Evolutionary conservation across 768 basidiomycete genomes (phyloP), one percentile per base, ranked within the genome.

Genomic region (Hygrophorus russula): DNA sequence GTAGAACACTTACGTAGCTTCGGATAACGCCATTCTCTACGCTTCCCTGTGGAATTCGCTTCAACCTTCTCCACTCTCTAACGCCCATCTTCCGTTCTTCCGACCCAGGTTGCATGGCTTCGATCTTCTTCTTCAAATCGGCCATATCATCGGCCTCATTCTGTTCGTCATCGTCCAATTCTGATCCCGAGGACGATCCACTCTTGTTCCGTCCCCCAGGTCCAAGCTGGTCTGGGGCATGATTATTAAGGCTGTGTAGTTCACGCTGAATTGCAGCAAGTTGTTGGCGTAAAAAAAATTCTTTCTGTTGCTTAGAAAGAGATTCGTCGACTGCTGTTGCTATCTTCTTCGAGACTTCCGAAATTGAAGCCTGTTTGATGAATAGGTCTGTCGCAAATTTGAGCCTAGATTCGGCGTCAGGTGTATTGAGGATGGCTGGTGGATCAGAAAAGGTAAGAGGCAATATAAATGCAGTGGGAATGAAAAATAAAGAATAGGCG

Each of bases 1-100:
- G 17, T 34, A 19, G 17, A 5, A 37, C 5, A 67, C 81, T 52
- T 54, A 87, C 88, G 57, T 85, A 91, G 56, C 69, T 82, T 38
- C 87, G 69, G 39, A 92, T 81, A 29, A 94, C 91, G 3, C 90
- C 88, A 55, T 87, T 79, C 66, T 96, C 93, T 2, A 90, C 87
- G 41, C 86, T 88, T 13, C 89, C 87, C 28, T 80, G 78, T 0
- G 90, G 89, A n/a, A 89, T 93, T 14, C 89, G 76, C 59, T 80
- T 83, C 27, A 96, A 63, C 34, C 93, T 66, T 52, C 79, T 76
- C 75, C 86, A 87, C 57, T 97, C 93, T 28, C 87, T 63, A 0
- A 82, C 73, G 17, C 82, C 84, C 59, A 84, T 80, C 58, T 82
- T 86, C 33, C 86, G 71, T 56, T 90, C 88, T 57, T 92, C 89